Conservation (phyloP, 2,329 filamentous ascomycete species). For the Rutstroemia sp. region DNA sequence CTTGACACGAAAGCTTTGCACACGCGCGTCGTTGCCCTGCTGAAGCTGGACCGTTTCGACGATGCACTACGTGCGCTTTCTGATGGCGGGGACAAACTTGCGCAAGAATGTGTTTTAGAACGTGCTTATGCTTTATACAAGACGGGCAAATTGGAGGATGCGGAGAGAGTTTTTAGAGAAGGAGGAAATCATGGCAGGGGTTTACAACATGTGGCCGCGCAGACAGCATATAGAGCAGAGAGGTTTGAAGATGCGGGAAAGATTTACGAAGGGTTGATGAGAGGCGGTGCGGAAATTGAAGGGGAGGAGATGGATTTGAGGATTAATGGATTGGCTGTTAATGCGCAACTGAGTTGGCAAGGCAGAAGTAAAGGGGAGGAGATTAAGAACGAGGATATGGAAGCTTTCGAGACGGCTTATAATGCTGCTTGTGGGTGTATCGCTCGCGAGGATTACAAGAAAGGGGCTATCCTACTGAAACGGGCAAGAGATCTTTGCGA, state of each 20-base stretch:
- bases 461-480: slow-evolving; percentile 60
- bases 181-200: slow-evolving; percentile 18
- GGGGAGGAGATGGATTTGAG: slow-evolving; percentile 67
- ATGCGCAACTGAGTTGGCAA: slow-evolving; percentile 67
- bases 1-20: slow-evolving; percentile 52
- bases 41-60: slow-evolving; percentile 76
- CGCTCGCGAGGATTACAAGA: slow-evolving; percentile 57
- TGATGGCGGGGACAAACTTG: slow-evolving; percentile 53
- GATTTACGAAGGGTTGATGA: slow-evolving; percentile 54
- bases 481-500: slow-evolving; percentile 65
- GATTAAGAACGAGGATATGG: slow-evolving; percentile 47
- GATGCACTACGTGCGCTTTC: slow-evolving; percentile 66
- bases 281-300: slow-evolving; percentile 35
- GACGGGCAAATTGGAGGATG: slow-evolving; percentile 59
- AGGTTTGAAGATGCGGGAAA: slow-evolving; percentile 59
- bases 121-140: slow-evolving; percentile 82
- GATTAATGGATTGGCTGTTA: slow-evolving; percentile 67
- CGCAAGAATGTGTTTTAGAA: slow-evolving; percentile 56
- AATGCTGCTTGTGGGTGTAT: slow-evolving; percentile 71
- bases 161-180: slow-evolving; percentile 33
- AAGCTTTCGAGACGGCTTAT: slow-evolving; percentile 75
- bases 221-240: slow-evolving; percentile 67
- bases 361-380: slow-evolving; percentile 34
- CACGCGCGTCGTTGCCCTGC: slow-evolving; percentile 64
- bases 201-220: slow-evolving; percentile 48